Evolutionary conservation across 768 basidiomycete genomes (phyloP).

Genomic region (Tremella yokohamensis): DNA sequence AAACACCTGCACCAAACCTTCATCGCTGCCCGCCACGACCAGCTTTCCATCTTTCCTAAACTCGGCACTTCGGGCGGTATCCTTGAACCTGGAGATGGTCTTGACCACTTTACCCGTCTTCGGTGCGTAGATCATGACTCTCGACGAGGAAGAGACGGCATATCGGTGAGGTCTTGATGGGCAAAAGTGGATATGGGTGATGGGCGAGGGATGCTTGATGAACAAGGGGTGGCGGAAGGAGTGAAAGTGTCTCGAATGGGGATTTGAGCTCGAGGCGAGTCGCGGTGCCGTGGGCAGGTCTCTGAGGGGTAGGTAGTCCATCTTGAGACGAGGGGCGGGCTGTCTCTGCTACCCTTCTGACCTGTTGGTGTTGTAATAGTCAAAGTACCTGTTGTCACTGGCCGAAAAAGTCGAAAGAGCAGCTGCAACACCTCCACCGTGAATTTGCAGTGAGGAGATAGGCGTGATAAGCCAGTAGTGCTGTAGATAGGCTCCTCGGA

Average conservation of each 20-base stretch:
- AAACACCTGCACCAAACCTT: slow-evolving; percentile 82
- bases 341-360: not conserved
- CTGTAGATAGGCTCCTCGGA: too few species aligned
- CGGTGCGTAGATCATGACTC: slow-evolving; percentile 92
- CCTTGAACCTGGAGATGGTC: slow-evolving; percentile 94
- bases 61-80: slow-evolving; percentile 81
- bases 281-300: slow-evolving; percentile 41
- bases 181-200: slow-evolving; percentile 91
- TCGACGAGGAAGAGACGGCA: slow-evolving; percentile 89
- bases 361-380: not conserved
- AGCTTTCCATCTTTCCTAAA: slow-evolving; percentile 93
- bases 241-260: slow-evolving; percentile 49
- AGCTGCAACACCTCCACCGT: too few species aligned
- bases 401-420: too few species aligned
- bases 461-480: too few species aligned
- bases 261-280: slow-evolving; percentile 34
- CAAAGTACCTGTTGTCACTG: too few species aligned
- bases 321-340: slow-evolving; percentile 9
- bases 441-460: too few species aligned
- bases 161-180: slow-evolving; percentile 83
- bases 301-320: slow-evolving; percentile 48
- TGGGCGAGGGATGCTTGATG: slow-evolving; percentile 92
- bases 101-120: slow-evolving; percentile 94
- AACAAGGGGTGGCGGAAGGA: slow-evolving; percentile 59
- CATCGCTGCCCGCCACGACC: slow-evolving; percentile 90